Evolutionary conservation across 2,329 filamentous ascomycete species (phyloP), one percentile per base, ranked within the genome.

Genomic region (Claviceps spartinae): DNA sequence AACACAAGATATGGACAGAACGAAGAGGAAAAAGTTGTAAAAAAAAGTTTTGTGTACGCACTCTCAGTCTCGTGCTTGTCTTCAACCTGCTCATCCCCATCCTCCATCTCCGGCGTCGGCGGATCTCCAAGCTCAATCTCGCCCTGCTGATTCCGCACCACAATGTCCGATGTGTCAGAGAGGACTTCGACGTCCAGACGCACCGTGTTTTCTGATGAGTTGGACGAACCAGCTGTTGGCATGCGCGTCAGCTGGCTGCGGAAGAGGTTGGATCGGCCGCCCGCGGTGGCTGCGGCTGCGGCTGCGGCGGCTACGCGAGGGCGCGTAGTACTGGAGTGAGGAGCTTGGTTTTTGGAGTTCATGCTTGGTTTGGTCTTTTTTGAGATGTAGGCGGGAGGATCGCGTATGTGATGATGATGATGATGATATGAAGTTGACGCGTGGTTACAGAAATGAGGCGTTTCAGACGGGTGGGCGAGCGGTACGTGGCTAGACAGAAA

Each of bases 91-190:
- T 77, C 75, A 50, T 78, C 76, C 16, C 75, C 70, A 38, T 79
- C 77, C 48, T 81, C 77, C 30, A 75, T 64, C 7, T 70, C 65
- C 14, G 74, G 72, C 54, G 74, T 71, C 1, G 75, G 77, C 46
- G 76, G 76, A 54, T 81, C 78, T 16, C 70, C 71, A n/a, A 83
- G 66, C 62, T 81, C 75, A 52, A 82, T 74, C 57, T 83, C 79
- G 48, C 81, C 81, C 59, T 82, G 76, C 63, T 76, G 69, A 60
- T 83, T 76, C 56, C 81, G 72, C 46, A 83, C 75, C 8, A 85
- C 76, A 53, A 85, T 83, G 57, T 82, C 79, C 5, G 62, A 63
- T n/a, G 61, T 66, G 47, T 75, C 71, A 5, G 65, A 69, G n/a
- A 69, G 61, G 16, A 69, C 66, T 47, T 75, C 72, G 50, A 67